Evolutionary conservation across 2,329 filamentous ascomycete species (phyloP).

Genomic region (Amesomyces nigricolor): DNA sequence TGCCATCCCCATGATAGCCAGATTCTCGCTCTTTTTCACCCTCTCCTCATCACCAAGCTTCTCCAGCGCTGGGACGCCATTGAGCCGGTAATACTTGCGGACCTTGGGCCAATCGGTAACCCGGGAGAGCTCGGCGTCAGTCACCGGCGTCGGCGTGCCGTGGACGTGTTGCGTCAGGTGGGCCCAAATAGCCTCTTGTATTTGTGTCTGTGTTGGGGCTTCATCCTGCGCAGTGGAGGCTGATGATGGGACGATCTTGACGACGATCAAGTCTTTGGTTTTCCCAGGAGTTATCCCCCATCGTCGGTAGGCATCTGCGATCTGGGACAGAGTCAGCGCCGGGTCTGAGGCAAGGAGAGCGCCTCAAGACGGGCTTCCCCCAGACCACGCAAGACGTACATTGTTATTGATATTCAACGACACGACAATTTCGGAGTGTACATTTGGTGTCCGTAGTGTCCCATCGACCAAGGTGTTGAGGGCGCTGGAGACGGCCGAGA

Average conservation of each 20-base stretch:
- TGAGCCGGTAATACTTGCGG: conserved; percentile 82
- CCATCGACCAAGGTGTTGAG: conserved; percentile 57
- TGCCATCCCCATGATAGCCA: conserved; percentile 73
- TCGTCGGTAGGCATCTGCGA: conserved; percentile 82
- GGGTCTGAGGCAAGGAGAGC: not conserved
- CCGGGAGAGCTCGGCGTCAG: conserved; percentile 55
- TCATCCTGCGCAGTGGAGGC: not conserved
- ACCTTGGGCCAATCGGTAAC: conserved; percentile 64
- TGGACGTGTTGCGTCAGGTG: conserved; percentile 60
- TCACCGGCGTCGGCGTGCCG: conserved; percentile 53
- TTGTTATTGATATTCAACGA: conserved; percentile 78
- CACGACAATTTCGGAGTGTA: conserved; percentile 84
- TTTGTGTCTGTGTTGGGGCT: conserved; percentile 31
- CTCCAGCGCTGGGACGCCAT: conserved; percentile 49
- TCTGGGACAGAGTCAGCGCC: conserved; percentile 48
- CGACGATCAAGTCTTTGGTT: conserved; percentile 67
- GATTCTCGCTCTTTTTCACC: conserved; percentile 56
- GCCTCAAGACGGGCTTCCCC: not conserved
- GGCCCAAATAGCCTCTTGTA: conserved; percentile 43
- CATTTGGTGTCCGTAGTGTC: conserved; percentile 70
- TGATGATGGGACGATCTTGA: conserved; percentile 62
- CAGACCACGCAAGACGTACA: conserved; percentile 39
- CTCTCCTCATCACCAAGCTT: conserved; percentile 41
- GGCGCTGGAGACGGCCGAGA: conserved; percentile 74
- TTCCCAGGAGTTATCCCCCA: conserved; percentile 68